A percentile compares a stretch with the other conserved stretches of the same genome.
Evolutionary conservation across 257 asterid genomes (phyloP).

Genomic region (Primulina huaijiensis): DNA sequence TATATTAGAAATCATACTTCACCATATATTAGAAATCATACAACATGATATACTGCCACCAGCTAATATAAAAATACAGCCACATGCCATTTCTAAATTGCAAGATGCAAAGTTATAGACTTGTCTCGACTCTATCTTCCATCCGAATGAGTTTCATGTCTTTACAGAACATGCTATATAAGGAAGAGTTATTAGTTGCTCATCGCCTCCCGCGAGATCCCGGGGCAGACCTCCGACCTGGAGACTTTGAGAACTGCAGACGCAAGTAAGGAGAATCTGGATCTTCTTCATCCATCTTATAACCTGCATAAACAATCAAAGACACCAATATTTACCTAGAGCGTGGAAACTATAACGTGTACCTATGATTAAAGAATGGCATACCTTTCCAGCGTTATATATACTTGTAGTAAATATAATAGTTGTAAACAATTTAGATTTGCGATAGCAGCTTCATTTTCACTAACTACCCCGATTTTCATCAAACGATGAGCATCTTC

Average conservation of each 20-base stretch:
- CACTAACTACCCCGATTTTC: background rate
- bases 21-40: background rate
- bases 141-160: background rate
- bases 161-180: background rate
- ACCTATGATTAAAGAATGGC: background rate
- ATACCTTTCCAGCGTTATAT: background rate
- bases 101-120: background rate
- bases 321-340: background rate
- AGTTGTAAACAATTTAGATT: background rate
- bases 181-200: background rate
- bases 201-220: background rate
- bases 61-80: background rate
- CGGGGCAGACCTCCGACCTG: slow-evolving; percentile 40
- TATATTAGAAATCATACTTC: background rate
- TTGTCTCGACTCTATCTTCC: background rate
- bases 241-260: slow-evolving; percentile 51
- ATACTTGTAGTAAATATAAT: no score
- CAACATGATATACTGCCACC: background rate
- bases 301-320: slow-evolving; percentile 36
- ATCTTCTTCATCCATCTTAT: slow-evolving; percentile 53
- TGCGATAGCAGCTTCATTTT: background rate
- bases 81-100: background rate
- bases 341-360: background rate
- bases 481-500: background rate
- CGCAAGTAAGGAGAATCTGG: slow-evolving; percentile 44